Conservation (phyloP, 306 rosid genomes). For the Echinosophora koreensis region DNA sequence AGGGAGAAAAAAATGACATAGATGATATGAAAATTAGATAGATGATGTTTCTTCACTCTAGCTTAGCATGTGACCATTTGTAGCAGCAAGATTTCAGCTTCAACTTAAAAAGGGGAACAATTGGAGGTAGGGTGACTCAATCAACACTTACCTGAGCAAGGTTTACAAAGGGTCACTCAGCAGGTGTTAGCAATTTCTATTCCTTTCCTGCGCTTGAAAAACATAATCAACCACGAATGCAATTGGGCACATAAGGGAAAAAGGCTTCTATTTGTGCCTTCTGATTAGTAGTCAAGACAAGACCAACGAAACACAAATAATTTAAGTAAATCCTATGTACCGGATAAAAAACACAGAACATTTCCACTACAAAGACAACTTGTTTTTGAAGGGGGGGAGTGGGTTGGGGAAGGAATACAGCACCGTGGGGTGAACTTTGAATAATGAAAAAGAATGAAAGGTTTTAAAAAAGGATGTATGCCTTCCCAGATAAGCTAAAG, state of each 20-base stretch:
- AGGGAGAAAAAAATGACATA: conserved; percentile 33
- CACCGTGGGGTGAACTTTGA: not conserved
- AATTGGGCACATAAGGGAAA: conserved; percentile 40
- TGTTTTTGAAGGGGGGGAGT: not conserved
- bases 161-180: conserved; percentile 31
- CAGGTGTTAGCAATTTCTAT: conserved; percentile 59
- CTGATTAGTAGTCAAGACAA: conserved; percentile 40
- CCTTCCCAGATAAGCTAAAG: conserved; percentile 33
- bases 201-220: conserved; percentile 62
- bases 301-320: conserved; percentile 25
- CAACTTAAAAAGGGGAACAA: conserved; percentile 46
- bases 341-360: not conserved
- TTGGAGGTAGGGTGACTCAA: conserved; percentile 49
- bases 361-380: not conserved
- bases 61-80: conserved; percentile 17
- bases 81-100: conserved; percentile 47
- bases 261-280: conserved; percentile 46
- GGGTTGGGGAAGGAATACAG: not conserved
- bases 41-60: conserved; percentile 49
- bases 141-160: conserved; percentile 59
- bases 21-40: conserved; percentile 38
- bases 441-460: conserved; percentile 30
- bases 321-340: not conserved
- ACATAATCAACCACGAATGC: conserved; percentile 45
- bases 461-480: not conserved